Evolutionary conservation across 768 basidiomycete genomes (phyloP).

Genomic region (Tulasnella sp.): DNA sequence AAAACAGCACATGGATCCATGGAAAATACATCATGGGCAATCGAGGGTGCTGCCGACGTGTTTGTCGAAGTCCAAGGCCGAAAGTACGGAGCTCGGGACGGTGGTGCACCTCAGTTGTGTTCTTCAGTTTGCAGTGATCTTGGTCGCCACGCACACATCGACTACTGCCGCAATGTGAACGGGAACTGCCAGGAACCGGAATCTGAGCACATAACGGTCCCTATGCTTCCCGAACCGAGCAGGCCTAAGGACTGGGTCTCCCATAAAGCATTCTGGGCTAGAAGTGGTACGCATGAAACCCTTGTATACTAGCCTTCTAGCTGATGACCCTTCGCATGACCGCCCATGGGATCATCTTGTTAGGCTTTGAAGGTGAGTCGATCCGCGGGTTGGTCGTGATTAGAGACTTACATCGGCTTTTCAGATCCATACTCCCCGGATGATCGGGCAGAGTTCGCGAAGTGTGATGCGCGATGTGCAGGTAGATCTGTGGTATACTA

Average conservation of each 20-base stretch:
- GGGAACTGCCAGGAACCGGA: constrained; percentile 36
- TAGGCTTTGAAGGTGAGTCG: too few relatives aligned
- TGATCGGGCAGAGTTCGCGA: constrained; percentile 42
- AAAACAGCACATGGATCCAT: constrained; percentile 57
- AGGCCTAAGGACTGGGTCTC: constrained; percentile 44
- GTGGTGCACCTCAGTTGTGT: constrained; percentile 14
- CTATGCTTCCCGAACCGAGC: constrained; percentile 38
- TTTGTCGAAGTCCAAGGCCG: constrained; percentile 45
- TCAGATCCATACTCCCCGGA: constrained; percentile 50
- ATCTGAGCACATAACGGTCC: constrained; percentile 36
- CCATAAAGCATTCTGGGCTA: constrained; percentile 45
- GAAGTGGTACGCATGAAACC: too few relatives aligned
- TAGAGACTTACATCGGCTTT: neutral
- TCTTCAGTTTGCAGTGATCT: constrained; percentile 6
- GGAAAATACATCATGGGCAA: constrained; percentile 46
- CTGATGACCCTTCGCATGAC: too few relatives aligned
- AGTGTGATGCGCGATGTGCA: constrained; percentile 29
- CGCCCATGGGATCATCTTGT: too few relatives aligned
- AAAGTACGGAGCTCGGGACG: constrained; percentile 28
- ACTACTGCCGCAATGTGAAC: constrained; percentile 41
- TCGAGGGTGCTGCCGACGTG: constrained; percentile 43
- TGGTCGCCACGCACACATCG: constrained; percentile 43
- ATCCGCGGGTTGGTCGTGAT: too few relatives aligned
- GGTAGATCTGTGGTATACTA: constrained; percentile 32
- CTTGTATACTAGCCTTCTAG: too few relatives aligned